Evolutionary conservation across 2,329 filamentous ascomycete genomes (phyloP), one percentile per base, ranked within the genome.

Genomic region (Monilinia laxa): DNA sequence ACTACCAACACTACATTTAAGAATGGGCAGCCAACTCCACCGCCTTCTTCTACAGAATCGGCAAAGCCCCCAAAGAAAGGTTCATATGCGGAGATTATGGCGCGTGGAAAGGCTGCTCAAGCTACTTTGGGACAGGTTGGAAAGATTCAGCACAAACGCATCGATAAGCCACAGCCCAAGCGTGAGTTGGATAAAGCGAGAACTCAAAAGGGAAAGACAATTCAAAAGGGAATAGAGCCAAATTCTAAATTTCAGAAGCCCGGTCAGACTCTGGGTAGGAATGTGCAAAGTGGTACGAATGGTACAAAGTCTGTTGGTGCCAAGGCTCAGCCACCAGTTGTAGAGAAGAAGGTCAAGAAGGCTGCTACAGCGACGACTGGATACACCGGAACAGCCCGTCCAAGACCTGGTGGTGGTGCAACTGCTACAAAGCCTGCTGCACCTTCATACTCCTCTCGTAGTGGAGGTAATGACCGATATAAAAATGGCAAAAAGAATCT

Each of bases 81-180:
- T 2, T 90, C 88, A 0, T 93, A 87, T 76, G 85, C 87, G 49
- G 90, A 92, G 73, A 89, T 92, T 68, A 83, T 93, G 78, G 88
- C 88, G 65, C 84, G 89, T 71, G 91, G 87, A 42, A 87, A 90
- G 73, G 85, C 86, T 68, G 88, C 86, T 16, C 86, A 90, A 73
- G 81, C 80, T 51, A 81, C 79, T 52, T 84, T 86, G 80, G 84
- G 64, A 23, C 84, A 84, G 71, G 82, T 89, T 31, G 89, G 89
- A 65, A 87, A 86, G 72, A 91, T 92, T 71, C 90, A 91, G 75
- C 89, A 92, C 77, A 92, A 92, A 75, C 83, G 88, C 25, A 84
- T 87, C 1, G 89, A 90, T 71, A 89, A 87, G 73, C 78, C 83
- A n/a, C 79, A 83, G 9, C 81, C 79, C 68, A 89, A 87, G 68